Evolutionary conservation across 2,329 filamentous ascomycete species (phyloP), one percentile per base, ranked within the genome.

Genomic region (Ascochyta viciae-villosae): DNA sequence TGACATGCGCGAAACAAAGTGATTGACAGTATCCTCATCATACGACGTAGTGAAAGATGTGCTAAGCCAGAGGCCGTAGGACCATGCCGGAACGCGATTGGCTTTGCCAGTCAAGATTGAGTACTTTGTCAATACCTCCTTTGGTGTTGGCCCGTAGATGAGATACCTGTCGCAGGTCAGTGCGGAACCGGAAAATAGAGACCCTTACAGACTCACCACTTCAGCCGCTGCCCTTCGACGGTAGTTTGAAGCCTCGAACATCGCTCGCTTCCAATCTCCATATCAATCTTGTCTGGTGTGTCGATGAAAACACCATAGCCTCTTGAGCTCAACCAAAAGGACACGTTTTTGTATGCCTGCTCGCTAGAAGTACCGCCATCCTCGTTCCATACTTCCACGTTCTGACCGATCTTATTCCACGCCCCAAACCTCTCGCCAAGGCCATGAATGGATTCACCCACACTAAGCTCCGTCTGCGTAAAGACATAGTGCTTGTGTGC

Each of bases 221-320:
- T 89, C 46, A 92, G 71, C 13, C 87, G 79, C 74, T 92, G 88
- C 0, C 85, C 87, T 61, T 88, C 81, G 5, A 92, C 82, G 41
- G 84, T 86, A 1, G 87, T 87, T 75, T 92, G 89, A 4, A 91
- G 82, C 47, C 89, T 81, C 38, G 83, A 88, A 57, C 85, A 87
- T n/a, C 89, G 79, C 76, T 92, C 89, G 61, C 87, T 90, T 3
- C 89, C 89, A 55, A 92, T 82, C 71, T 92, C 89, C 9, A 92
- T 78, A 53, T 90, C 89, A 6, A 92, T 85, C 41, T 82, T 83
- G 22, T 88, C 88, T 0, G 88, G 82, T 6, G 86, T 85, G 68
- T 92, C 89, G 56, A 92, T 85, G 69, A 92, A 92, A 29, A 92
- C 80, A 19, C 90, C 90, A 70, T 92, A 93, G 0, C 89, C 89